A percentile compares a stretch with the other conserved stretches of the same genome.
Evolutionary conservation across 2,329 filamentous ascomycete genomes (phyloP).

Genomic region (Drechmeria coniospora): DNA sequence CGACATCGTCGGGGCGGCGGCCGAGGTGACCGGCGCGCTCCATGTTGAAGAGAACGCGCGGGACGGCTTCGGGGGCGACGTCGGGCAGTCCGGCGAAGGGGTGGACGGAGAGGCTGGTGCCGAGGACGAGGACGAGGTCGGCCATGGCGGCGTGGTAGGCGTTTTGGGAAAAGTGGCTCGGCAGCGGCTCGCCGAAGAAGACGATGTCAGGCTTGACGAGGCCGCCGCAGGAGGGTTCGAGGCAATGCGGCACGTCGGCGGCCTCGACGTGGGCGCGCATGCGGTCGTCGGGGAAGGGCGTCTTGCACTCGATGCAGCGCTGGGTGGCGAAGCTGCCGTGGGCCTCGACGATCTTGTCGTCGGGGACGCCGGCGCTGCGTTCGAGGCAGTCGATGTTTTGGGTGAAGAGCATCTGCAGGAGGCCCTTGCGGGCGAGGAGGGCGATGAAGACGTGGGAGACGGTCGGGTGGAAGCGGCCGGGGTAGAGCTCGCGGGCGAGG

Average conservation of each 20-base stretch:
- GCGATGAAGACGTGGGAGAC: slow-evolving; percentile 80
- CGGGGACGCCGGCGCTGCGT: slow-evolving; percentile 68
- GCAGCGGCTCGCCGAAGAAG: slow-evolving; percentile 69
- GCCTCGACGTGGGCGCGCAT: slow-evolving; percentile 57
- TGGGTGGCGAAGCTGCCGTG: slow-evolving; percentile 91
- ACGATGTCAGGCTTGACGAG: slow-evolving; percentile 90
- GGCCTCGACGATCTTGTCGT: slow-evolving; percentile 73
- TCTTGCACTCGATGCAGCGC: slow-evolving; percentile 78
- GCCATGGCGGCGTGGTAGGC: slow-evolving; percentile 38
- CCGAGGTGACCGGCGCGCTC: slow-evolving; percentile 72
- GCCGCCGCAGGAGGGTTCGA: slow-evolving; percentile 46
- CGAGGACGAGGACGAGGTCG: slow-evolving; percentile 72
- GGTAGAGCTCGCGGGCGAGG: slow-evolving; percentile 81
- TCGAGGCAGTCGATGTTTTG: slow-evolving; percentile 98
- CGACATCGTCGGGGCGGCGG: slow-evolving; percentile 64
- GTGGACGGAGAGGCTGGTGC: slow-evolving; percentile 74
- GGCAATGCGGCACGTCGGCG: slow-evolving; percentile 57
- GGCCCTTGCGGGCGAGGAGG: slow-evolving; percentile 62
- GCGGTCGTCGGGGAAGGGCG: slow-evolving; percentile 51
- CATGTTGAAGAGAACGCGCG: slow-evolving; percentile 75
- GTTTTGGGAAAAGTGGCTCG: slow-evolving; percentile 19
- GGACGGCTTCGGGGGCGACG: slow-evolving; percentile 43
- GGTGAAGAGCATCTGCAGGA: slow-evolving; percentile 78
- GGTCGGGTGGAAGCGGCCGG: slow-evolving; percentile 76
- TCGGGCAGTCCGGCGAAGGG: slow-evolving; percentile 75